Base-by-base conservation (phyloP, 2,329 filamentous ascomycete species). In the Aureobasidium sp. region DNA sequence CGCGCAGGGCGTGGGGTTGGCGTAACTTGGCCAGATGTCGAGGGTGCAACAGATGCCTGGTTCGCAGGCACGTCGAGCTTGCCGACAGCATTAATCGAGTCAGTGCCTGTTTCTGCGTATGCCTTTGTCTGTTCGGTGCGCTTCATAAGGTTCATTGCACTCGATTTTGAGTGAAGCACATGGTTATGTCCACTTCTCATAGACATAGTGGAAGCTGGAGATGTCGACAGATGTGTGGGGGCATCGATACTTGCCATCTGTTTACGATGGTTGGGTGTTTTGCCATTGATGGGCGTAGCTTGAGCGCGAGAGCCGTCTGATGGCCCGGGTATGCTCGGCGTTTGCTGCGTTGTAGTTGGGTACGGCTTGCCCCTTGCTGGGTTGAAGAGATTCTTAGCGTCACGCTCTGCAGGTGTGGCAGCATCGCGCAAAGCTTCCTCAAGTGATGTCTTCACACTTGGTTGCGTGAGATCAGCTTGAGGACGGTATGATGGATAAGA, bases 371-470 rank as follows among this genome's bases (percentile, higher is more conserved):
- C 61, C 17, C 52, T 53, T 50, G 32, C 46, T 43, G 57, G 46
- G 9, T 50, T 52, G 32, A 48, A 48, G 32, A 59, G n/a, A 4
- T 44, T 51, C 44, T 60, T 60, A 13, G 24, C 41, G 27, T 47
- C 36, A 1, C 10, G 57, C 8, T 60, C 57, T 37, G 29, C 61
- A 47, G 52, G 92, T 77, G 90, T 92, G 0, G 92, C 95, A 7
- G 94, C 94, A 74, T 97, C 94, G 34, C 96, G 80, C 17, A 97
- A 79, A 6, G 94, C 94, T 74, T 97, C 93, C 3, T 90, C 86
- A 67, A 97, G 94, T 0, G 92, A 96, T 67, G 24, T 69, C 65
- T 46, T 64, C 10, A 36, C 44, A 34, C 36, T 34, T 20, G 50
- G 52, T n/a, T 63, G 44, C 8, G 37, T 26, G 7, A 12, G 15